phyloP scores from a whole-genome alignment of 257 asterid genomes.

The Jaltomata sinuosa region DNA sequence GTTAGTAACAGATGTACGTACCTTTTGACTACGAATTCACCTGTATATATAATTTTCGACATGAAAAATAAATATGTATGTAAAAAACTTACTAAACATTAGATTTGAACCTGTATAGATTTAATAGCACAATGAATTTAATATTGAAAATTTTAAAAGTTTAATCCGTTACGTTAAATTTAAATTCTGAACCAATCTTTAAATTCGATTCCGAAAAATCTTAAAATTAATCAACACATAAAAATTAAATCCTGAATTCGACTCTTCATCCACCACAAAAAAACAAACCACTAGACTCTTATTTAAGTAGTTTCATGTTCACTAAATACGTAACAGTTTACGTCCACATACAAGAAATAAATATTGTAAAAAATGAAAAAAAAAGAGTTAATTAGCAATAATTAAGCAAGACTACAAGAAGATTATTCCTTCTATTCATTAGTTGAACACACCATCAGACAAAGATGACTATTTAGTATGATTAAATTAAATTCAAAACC shows the following conservation, averaged over 20 bases:
- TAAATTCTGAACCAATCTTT: too few relatives aligned
- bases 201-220: not conserved
- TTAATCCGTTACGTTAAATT: too few relatives aligned
- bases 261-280: not conserved
- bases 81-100: too few relatives aligned
- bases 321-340: not conserved
- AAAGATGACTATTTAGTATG: slow-evolving; percentile 1
- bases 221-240: not conserved
- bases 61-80: too few relatives aligned
- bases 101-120: too few relatives aligned
- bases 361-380: not conserved
- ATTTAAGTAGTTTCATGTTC: not conserved
- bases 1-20: too few relatives aligned
- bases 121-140: too few relatives aligned
- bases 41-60: too few relatives aligned
- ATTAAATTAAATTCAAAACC: not conserved
- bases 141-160: too few relatives aligned
- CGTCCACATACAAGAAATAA: not conserved
- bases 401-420: not conserved
- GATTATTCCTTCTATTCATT: slow-evolving; percentile 17
- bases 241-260: not conserved
- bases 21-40: not conserved
- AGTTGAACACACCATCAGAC: slow-evolving; percentile 22
- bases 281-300: not conserved
- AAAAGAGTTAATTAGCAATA: not conserved